Evolutionary conservation across 768 basidiomycete species (phyloP), one percentile per base, ranked within the genome.

Genomic region (Roridomyces roridus): DNA sequence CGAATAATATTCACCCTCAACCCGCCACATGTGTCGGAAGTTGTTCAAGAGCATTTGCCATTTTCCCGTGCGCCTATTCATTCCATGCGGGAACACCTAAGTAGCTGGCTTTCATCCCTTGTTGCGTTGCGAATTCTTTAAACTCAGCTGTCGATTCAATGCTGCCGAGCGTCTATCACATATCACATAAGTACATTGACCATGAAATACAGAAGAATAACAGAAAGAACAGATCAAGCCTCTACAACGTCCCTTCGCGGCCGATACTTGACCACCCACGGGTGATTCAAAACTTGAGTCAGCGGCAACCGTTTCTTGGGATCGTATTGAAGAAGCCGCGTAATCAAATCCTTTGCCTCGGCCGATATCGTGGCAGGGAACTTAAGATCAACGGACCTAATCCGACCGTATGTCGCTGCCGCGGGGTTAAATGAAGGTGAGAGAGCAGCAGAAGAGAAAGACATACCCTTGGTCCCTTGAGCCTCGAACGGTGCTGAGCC

Each of bases 401-500:
- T 91, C 14, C 88, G 80, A 50, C 81, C 80, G 69, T 91, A 90
- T 2, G 89, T 91, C 7, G 85, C 89, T 83, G 47, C 18, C 39
- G 29, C 26, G 35, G 18, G 34, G 53, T 51, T 44, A 34, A 46
- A 44, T 29, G 28, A 45, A 18, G 18, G 12, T 10, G 17, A 23
- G 12, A 26, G n/a, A 29, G 17, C 36, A 15, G 29, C 35, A 20
- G 43, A 37, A 34, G 26, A 34, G n/a, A 6, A 51, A 21, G 17
- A 21, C 23, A 23, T 46, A 87, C 86, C 85, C 35, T 81, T 80
- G 45, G 24, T 23, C 25, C 48, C n/a, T 23, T 37, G 74, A 68
- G 95, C 94, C 68, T 98, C 96, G 62, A 98, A 99, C 0, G 82
- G 80, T 5, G 81, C 80, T 48, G 81, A 82, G 5, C 96, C 96